Evolutionary conservation across 1,284 basidiomycete species (phyloP), one percentile per base, ranked within the genome.

Genomic region (Sphaerobolus stellatus): DNA sequence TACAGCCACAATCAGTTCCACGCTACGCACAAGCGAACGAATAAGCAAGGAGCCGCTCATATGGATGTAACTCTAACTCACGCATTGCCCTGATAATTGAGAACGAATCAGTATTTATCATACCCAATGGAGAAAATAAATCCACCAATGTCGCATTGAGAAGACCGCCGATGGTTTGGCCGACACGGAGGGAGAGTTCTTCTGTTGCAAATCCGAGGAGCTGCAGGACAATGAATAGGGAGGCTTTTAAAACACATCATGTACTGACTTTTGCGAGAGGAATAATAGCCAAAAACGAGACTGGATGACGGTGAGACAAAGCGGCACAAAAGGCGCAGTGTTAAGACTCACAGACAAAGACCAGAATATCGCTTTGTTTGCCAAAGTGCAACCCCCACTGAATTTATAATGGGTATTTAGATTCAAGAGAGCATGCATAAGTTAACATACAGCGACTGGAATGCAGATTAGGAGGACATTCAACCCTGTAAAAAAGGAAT

Each of bases 171-270:
- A 95, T 71, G 0, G 92, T 93, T 71, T 94, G 90, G 2, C 92
- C 88, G 1, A 90, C 83, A 30, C 87, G 84, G 58, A 94, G 64
- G 1, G 92, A 91, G 5, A 94, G 68, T 62, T 95, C 90, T 61
- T 95, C 93, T 0, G 93, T 96, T 0, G 90, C 90, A 66, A 92
- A 92, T 1, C 88, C 89, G 4, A 96, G 79, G 4, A 95, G 71
- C 78, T 92, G 70, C 9, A 9, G 13, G 49, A 40, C 61, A 48
- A 33, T 16, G 5, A n/a, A 30, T 8, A 28, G 31, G n/a, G 18
- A 28, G 5, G n/a, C 8, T 13, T 48, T 27, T 57, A 25, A 38
- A 56, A 36, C 38, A 48, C n/a, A 31, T 49, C 11, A 57, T 29
- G 14, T 45, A 62, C 68, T 30, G 52, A 84, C 86, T 74, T 87